Percentiles rank a stretch among this genome's conserved stretches.
These are phyloP conservation scores for Patellifolia procumbens DNA, from an alignment of 179 eudicot species.

Conservation along the genomic window DNA sequence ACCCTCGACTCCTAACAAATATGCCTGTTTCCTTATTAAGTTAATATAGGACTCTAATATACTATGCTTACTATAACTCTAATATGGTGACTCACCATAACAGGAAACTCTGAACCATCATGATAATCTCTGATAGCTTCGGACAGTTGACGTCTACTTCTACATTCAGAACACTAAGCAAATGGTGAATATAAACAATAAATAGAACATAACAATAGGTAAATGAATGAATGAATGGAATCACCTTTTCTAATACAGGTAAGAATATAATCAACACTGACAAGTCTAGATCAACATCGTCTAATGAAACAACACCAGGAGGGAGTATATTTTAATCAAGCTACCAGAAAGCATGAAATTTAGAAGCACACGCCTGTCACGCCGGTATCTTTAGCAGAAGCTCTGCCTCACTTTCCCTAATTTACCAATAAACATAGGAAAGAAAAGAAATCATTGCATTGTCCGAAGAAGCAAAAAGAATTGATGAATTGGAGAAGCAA, in stretches of 20 bases:
- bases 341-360: slow-evolving; percentile 88
- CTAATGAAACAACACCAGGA: slow-evolving; percentile 94
- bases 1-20: too few species aligned
- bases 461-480: not conserved
- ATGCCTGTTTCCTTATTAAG: too few species aligned
- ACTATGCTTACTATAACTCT: too few species aligned
- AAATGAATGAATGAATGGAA: too few species aligned
- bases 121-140: slow-evolving; percentile 98
- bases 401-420: slow-evolving; percentile 75
- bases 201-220: too few species aligned
- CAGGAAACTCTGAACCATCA: slow-evolving; percentile 72
- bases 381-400: slow-evolving; percentile 78
- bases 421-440: slow-evolving; percentile 16
- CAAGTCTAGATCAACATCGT: slow-evolving; percentile 99
- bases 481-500: not conserved
- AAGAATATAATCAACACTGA: slow-evolving; percentile 92
- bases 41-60: too few species aligned
- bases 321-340: slow-evolving; percentile 92
- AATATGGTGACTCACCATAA: slow-evolving; percentile 64
- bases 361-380: slow-evolving; percentile 86
- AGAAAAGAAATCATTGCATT: not conserved
- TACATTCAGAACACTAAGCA: slow-evolving; percentile 36
- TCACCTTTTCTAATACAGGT: slow-evolving; percentile 86
- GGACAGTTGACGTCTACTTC: slow-evolving; percentile 88
- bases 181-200: not conserved